Percentiles rank a stretch among this genome's conserved stretches.
Evolutionary conservation across 768 basidiomycete species (phyloP).

Genomic region (Termitomyces sp.): DNA sequence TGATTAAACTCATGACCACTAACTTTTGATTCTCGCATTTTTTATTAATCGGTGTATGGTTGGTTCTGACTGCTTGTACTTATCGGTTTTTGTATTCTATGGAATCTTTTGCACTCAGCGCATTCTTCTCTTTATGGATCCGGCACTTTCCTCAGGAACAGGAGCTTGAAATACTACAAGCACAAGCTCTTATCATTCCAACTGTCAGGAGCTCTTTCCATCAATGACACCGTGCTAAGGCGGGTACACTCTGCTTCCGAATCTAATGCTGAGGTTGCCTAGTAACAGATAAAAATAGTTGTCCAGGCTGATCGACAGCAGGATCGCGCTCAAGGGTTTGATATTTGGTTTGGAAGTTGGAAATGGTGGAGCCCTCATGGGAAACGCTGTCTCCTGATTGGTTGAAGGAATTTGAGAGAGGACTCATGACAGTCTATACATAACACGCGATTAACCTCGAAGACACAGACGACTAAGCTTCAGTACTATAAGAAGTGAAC

Average conservation of each 20-base stretch:
- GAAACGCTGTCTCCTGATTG: background rate
- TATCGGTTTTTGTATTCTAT: no score
- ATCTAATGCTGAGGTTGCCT: background rate
- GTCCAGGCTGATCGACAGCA: background rate
- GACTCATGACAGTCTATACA: no score
- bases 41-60: background rate
- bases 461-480: background rate
- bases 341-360: background rate
- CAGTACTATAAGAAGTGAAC: background rate
- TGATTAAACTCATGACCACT: background rate
- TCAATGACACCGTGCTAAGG: background rate
- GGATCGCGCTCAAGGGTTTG: background rate
- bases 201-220: background rate
- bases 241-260: background rate
- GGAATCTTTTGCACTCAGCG: no score
- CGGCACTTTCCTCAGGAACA: no score
- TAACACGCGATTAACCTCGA: background rate
- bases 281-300: background rate
- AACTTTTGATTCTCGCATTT: background rate
- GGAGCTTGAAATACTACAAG: no score
- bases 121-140: no score
- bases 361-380: background rate
- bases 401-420: background rate
- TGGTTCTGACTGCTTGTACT: no score
- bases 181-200: background rate